phyloP scores from a whole-genome alignment of 768 basidiomycete species.

The Trametes maxima region DNA sequence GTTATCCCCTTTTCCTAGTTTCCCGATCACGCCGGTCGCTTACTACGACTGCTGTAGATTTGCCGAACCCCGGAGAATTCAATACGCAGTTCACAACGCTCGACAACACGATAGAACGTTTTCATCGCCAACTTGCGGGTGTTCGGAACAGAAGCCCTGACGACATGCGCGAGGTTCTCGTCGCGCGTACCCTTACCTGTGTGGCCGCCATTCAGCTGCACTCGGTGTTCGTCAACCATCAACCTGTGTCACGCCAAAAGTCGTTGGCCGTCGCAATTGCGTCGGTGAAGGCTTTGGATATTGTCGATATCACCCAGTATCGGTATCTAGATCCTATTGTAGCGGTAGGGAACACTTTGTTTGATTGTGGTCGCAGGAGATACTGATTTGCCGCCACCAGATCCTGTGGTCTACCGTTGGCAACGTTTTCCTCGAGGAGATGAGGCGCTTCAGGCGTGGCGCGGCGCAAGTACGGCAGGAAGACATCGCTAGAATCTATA shows the following conservation, averaged over 20 bases:
- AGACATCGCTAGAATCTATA: constrained; percentile 15
- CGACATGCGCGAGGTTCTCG: constrained; percentile 23
- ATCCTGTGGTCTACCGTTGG: constrained; percentile 26
- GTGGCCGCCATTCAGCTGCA: constrained; percentile 32
- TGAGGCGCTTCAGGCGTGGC: constrained; percentile 13
- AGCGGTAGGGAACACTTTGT: constrained; percentile 25
- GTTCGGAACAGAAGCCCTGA: constrained; percentile 12
- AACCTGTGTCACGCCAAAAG: constrained; percentile 25
- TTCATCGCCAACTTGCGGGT: constrained; percentile 16
- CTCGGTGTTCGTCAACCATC: constrained; percentile 18
- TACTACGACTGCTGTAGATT: neutral
- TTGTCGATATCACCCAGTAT: constrained; percentile 16
- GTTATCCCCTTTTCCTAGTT: neutral
- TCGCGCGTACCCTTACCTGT: constrained; percentile 27
- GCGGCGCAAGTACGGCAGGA: constrained; percentile 2
- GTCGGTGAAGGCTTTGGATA: constrained; percentile 21
- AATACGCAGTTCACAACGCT: constrained; percentile 22
- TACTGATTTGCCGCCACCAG: constrained; percentile 10
- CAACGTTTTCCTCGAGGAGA: constrained; percentile 27
- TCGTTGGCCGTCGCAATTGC: constrained; percentile 26
- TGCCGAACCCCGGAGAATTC: constrained; percentile 16
- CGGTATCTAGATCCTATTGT: constrained; percentile 29
- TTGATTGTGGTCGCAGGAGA: neutral
- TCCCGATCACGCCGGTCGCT: neutral
- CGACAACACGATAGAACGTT: constrained; percentile 24